Evolutionary conservation across 306 rosid genomes (phyloP), one percentile per base, ranked within the genome.

Genomic region (Gynostemma pentaphyllum): DNA sequence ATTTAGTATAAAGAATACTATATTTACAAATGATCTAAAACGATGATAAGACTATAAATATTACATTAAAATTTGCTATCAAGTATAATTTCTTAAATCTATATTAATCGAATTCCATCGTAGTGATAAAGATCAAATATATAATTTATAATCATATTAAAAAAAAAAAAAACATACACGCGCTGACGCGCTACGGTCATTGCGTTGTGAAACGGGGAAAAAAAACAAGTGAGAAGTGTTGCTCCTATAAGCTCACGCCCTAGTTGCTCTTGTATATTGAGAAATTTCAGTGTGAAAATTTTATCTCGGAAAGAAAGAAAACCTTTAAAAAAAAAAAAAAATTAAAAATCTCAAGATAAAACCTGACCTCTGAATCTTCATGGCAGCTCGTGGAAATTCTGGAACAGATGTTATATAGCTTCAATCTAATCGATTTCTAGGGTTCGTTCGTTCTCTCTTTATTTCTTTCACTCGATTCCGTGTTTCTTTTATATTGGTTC

Each of bases 401-500:
- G 46, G 23, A 44, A 59, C 26, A 37, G 21, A 1, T 57, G 6
- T 29, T 16, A 34, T 10, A 41, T 52, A 34, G 16, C 42, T 4
- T 61, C n/a, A n/a, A n/a, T 28, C 47, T 59, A 75, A 30, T 67
- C 46, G 68, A 69, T 74, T 70, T 84, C 62, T 78, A 85, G 89
- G 96, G 96, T 94, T 88, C 82, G 85, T 67, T 26, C 9, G 28
- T 69, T 41, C 19, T 28, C 70, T 62, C 39, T 40, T 51, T 21
- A n/a, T n/a, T 29, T n/a, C 30, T 60, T 57, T 45, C 40, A 5
- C 10, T 19, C 26, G 19, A 45, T 9, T 45, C 26, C 54, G 21
- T 45, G 30, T 34, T 8, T 47, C 26, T 47, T 7, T 45, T 55
- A 4, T 61, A 19, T 28, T 14, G 47, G 34, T 46, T 52, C 12